Evolutionary conservation across 179 eudicot genomes (phyloP).

Genomic region (Carnegiea gigantea): DNA sequence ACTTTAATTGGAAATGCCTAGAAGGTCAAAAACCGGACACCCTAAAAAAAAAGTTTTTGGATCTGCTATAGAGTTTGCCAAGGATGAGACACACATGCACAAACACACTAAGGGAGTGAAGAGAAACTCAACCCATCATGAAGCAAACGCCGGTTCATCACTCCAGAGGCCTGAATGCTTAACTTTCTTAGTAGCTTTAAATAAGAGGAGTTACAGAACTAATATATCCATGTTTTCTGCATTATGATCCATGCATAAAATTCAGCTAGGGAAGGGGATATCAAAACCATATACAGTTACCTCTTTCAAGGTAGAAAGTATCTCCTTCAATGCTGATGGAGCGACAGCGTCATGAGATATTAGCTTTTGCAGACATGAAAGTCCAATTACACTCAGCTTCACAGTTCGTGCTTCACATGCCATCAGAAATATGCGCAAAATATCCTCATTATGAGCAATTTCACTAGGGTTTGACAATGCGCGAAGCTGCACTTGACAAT

Average conservation of each 20-base stretch:
- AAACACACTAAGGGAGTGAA: too few species aligned
- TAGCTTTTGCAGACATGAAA: conserved; percentile 94
- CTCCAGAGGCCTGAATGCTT: too few species aligned
- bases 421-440: conserved; percentile 89
- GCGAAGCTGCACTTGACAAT: conserved; percentile 67
- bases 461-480: conserved; percentile 86
- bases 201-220: background rate
- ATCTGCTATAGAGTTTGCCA: too few species aligned
- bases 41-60: too few species aligned
- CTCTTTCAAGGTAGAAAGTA: conserved; percentile 77
- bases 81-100: too few species aligned
- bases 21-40: too few species aligned
- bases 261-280: background rate
- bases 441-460: conserved; percentile 90
- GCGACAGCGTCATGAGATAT: conserved; percentile 94
- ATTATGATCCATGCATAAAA: conserved; percentile 11
- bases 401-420: conserved; percentile 89
- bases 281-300: conserved; percentile 38
- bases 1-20: too few species aligned
- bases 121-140: too few species aligned
- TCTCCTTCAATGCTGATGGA: conserved; percentile 82
- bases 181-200: background rate
- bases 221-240: background rate
- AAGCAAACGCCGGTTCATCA: too few species aligned
- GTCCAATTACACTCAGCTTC: conserved; percentile 91